Base-by-base conservation (phyloP, 202 grass and related monocot species). In the Zoysia matrella region DNA sequence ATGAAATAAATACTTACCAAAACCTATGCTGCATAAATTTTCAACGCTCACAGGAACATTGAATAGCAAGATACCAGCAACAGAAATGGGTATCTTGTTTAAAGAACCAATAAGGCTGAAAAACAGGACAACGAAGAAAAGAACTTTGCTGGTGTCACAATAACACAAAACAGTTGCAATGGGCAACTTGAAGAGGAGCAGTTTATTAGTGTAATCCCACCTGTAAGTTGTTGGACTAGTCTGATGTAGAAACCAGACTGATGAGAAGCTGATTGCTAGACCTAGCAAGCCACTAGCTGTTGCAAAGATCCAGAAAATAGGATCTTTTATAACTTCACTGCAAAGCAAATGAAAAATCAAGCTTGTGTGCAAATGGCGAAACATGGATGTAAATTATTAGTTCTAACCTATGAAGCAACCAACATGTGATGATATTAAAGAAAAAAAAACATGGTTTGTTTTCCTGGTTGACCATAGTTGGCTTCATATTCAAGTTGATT, bases 261-360 rank as follows among this genome's bases (percentile, higher is more conserved):
- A 97, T n/a, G 91, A 94, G 82, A 97, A 97, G 75, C 94, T 97
- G 49, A 97, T 92, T n/a, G 91, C 94, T 51, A 94, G 87, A 41
- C 94, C 94, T 47, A 94, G 77, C 47, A 97, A 82, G 46, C 94
- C 94, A 69, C 94, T 97, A 69, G 86, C 76, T 60, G 94, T 94
- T 44, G 94, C 91, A 11, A 88, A 79, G 47, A 90, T 22, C 91
- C 89, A 97, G 74, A 97, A 97, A 82, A 97, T 97, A 5, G 91
- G 91, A 46, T 94, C 88, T 72, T 4, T 77, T 30, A 89, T 88
- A 64, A 89, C 91, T 50, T 94, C 85, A 53, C 94, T 97, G 80
- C 67, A 88, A 14, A 90, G 50, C 41, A 72, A 81, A 62, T 63
- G 41, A 61, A 73, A 36, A 52, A 12, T 47, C 64, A 15, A 6